Base-by-base conservation (phyloP, 441 rosid genomes). In the Pelargonium cotyledonis region DNA sequence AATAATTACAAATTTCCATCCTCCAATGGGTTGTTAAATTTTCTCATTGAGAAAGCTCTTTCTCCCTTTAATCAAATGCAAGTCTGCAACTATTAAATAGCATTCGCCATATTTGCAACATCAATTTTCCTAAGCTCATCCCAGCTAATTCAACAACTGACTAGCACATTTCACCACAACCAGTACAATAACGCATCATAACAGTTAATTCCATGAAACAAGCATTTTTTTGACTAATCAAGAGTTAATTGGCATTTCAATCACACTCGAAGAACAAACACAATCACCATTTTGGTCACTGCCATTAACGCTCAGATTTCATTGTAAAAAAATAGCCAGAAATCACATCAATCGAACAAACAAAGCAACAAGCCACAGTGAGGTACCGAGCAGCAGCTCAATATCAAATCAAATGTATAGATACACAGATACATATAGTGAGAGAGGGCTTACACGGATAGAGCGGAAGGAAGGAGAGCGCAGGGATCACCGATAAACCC, bases 401-500 rank as follows among this genome's bases (percentile, higher is more conserved):
- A 31, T 31, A 55, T 55, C 61, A 18, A 55, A 55, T 55, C 61
- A 16, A 55, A 55, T 55, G 23, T 15, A 55, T 55, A 18, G 23
- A 16, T 4, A 55, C 9, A 55, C 9, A 29, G 31, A 29, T 29
- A 29, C 31, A 3, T 29, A 29, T 1, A 29, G 38, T 31, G 38
- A 46, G 51, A 14, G 51, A 55, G 61, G 19, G 60, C 60, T 53
- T 53, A 53, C 60, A 53, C 60, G 8, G 15, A 53, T 23, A 15
- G 26, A 55, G 61, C 61, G 61, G 23, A 21, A 55, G 61, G 61
- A 55, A 55, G 61, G 26, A 18, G 61, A 55, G 23, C 8, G 7
- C 21, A 55, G 61, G 19, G 61, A 55, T 55, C 26, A 21, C 61
- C 61, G 61, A 55, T 55, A 55, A 55, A 55, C 61, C 61, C 61